Conservation (phyloP, 208 protist genomes). For the Leishmania tarentolae region DNA sequence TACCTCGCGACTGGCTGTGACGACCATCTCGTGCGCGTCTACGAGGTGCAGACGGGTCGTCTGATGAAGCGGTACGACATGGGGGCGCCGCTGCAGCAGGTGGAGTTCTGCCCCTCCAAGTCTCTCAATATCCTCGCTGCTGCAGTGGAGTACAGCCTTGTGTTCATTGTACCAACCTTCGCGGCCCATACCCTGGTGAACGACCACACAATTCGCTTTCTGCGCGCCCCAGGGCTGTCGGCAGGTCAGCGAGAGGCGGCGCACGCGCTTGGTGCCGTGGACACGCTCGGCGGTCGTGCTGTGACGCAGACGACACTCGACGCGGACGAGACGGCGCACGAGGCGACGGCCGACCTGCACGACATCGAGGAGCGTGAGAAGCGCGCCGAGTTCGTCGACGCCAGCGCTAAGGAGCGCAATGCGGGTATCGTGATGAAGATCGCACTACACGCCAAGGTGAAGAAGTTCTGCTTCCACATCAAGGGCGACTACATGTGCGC, state of each 20-base stretch:
- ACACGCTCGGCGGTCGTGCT: slow-evolving; percentile 67
- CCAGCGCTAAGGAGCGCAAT: slow-evolving; percentile 65
- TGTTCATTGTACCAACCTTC: slow-evolving; percentile 90
- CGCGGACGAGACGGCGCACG: slow-evolving; percentile 80
- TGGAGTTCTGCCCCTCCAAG: slow-evolving; percentile 95
- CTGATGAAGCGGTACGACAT: slow-evolving; percentile 94
- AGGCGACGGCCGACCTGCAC: slow-evolving; percentile 74
- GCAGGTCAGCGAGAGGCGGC: slow-evolving; percentile 24
- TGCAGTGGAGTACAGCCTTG: slow-evolving; percentile 87
- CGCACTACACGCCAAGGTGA: slow-evolving; percentile 88
- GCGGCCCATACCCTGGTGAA: slow-evolving; percentile 82
- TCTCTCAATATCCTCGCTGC: slow-evolving; percentile 90
- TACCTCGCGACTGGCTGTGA: slow-evolving; percentile 97
- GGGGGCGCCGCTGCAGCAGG: slow-evolving; percentile 85
- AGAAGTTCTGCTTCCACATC: slow-evolving; percentile 87
- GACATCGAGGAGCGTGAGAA: slow-evolving; percentile 88
- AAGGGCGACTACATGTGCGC: slow-evolving; percentile 92
- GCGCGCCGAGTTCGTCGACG: slow-evolving; percentile 88
- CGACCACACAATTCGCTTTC: slow-evolving; percentile 88
- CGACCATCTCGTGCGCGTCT: slow-evolving; percentile 97
- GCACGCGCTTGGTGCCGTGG: slow-evolving; percentile 44
- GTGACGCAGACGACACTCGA: slow-evolving; percentile 85
- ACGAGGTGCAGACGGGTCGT: slow-evolving; percentile 97
- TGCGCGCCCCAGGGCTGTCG: slow-evolving; percentile 72
- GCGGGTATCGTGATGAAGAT: slow-evolving; percentile 91